A percentile compares a stretch with the other conserved stretches of the same genome.
phyloP scores from a whole-genome alignment of 495 filamentous ascomycete species.

The Penicillium waksmanii region DNA sequence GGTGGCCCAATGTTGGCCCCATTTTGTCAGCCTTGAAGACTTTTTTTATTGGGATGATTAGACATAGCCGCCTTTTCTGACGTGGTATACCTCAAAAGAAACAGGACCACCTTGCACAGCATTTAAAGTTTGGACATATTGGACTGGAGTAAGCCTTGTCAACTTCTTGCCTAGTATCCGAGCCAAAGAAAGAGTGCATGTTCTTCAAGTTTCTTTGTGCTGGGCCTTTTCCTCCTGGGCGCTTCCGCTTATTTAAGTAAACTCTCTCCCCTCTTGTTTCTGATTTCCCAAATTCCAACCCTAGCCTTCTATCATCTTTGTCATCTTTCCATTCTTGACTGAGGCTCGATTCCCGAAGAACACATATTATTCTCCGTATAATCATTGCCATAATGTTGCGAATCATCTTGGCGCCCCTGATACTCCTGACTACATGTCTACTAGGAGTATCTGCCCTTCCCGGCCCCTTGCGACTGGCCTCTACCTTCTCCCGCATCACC shows the following conservation, averaged over 20 bases:
- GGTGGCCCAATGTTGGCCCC: background rate
- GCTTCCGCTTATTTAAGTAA: background rate
- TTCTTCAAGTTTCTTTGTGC: background rate
- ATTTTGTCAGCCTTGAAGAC: background rate
- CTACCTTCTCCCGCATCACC: constrained; percentile 26
- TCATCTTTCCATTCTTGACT: background rate
- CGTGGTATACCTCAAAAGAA: background rate
- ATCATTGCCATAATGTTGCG: background rate
- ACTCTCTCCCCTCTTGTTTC: background rate
- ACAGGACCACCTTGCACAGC: background rate
- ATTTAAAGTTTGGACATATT: constrained; percentile 2
- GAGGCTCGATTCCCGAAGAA: too few species aligned
- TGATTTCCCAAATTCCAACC: background rate
- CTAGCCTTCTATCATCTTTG: background rate
- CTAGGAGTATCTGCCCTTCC: constrained; percentile 14
- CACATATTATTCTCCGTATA: too few species aligned
- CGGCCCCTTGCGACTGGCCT: constrained; percentile 22
- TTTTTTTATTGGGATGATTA: background rate
- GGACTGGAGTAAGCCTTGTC: constrained; percentile 1
- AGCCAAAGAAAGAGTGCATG: constrained; percentile 3
- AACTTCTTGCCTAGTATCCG: background rate
- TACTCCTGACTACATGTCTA: background rate
- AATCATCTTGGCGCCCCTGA: background rate
- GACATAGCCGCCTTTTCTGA: background rate
- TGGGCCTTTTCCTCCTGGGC: background rate